These are phyloP conservation scores for Cystoisospora suis DNA, from an alignment of 169 alveolate genomes.

Conservation along the genomic window DNA sequence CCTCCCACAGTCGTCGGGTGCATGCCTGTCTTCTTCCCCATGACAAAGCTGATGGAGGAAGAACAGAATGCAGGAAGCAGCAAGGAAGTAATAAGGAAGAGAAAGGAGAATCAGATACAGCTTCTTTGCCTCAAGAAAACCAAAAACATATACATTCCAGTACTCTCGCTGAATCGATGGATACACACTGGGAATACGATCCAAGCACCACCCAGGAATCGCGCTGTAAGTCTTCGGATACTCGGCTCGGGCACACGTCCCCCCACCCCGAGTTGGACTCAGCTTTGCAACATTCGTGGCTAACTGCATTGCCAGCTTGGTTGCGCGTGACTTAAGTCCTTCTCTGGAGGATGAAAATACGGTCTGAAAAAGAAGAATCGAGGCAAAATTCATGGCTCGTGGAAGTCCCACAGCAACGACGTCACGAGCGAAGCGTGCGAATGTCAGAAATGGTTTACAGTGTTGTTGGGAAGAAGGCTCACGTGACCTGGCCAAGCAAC, in stretches of 20 bases:
- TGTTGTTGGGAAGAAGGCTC: not conserved
- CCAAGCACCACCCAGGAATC: not conserved
- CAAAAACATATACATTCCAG: constrained; percentile 10
- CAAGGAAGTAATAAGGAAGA: constrained; percentile 5
- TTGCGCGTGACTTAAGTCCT: no score
- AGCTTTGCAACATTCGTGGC: no score
- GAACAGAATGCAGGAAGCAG: not conserved
- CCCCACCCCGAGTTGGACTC: no score
- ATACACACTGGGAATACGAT: not conserved
- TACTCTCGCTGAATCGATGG: constrained; percentile 15
- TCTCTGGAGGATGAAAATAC: no score
- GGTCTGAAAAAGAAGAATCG: not conserved
- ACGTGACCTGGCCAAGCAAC: no score
- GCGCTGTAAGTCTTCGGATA: no score
- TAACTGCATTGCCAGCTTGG: no score
- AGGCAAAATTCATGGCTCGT: not conserved
- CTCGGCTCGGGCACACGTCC: no score
- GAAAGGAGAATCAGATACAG: constrained; percentile 6
- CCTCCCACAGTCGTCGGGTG: no score
- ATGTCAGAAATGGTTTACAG: not conserved
- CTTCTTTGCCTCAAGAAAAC: not conserved
- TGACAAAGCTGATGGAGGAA: not conserved
- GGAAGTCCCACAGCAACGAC: constrained; percentile 16
- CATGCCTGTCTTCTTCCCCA: no score
- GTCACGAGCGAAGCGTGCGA: not conserved